Conservation (phyloP, 2,329 filamentous ascomycete genomes). For the Fusarium acutatum region DNA sequence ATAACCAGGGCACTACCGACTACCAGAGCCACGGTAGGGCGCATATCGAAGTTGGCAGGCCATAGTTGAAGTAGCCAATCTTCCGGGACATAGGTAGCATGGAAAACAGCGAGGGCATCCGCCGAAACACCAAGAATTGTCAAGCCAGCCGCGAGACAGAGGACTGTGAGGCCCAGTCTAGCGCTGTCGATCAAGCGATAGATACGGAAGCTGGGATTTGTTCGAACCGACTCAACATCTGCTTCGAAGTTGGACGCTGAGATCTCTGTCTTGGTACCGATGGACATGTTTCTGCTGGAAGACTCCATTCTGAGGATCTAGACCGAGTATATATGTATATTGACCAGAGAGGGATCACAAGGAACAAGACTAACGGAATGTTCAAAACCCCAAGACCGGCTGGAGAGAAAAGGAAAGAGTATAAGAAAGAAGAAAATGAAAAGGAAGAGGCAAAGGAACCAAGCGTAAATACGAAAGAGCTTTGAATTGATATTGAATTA, state of each 20-base stretch:
- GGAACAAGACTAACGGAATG: slow-evolving; percentile 5
- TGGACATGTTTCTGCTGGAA: slow-evolving; percentile 35
- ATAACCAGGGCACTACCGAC: slow-evolving; percentile 60
- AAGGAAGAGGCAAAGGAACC: neutral
- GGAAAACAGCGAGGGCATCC: slow-evolving; percentile 64
- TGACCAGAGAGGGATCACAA: neutral
- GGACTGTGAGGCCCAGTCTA: slow-evolving; percentile 56
- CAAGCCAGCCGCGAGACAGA: slow-evolving; percentile 61
- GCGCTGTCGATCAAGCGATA: slow-evolving; percentile 54
- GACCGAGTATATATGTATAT: neutral
- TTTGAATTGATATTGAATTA: neutral
- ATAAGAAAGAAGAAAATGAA: slow-evolving; percentile 3
- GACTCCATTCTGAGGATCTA: slow-evolving; percentile 17
- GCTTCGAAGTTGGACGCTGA: slow-evolving; percentile 60
- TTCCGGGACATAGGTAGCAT: slow-evolving; percentile 58
- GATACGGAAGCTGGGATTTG: slow-evolving; percentile 50
- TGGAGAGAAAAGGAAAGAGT: slow-evolving; percentile 11
- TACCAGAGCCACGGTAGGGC: slow-evolving; percentile 65
- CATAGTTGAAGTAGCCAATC: slow-evolving; percentile 64
- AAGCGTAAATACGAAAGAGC: neutral
- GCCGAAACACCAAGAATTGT: slow-evolving; percentile 63
- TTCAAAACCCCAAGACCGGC: slow-evolving; percentile 16
- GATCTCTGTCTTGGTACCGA: slow-evolving; percentile 49
- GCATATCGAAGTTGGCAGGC: slow-evolving; percentile 65
- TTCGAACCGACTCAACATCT: slow-evolving; percentile 49